These are phyloP conservation scores for Ceratobasidium sp. DNA, from an alignment of 1,284 basidiomycete genomes.

Conservation along the genomic window DNA sequence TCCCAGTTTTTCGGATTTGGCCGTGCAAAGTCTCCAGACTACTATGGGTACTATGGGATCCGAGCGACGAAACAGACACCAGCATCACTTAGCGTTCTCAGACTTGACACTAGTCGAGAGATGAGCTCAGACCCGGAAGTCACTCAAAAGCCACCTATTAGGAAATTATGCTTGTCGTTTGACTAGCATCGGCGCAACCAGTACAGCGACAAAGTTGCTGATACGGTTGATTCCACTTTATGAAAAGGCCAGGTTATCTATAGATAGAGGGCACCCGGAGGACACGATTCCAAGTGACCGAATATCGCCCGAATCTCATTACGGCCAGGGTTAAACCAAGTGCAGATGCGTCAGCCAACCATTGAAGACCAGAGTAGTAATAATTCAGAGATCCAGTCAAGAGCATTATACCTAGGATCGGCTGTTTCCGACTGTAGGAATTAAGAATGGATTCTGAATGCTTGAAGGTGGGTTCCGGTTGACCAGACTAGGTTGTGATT, in stretches of 20 bases:
- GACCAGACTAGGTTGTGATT: neutral
- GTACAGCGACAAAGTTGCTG: neutral
- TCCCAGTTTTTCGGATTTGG: too few relatives aligned
- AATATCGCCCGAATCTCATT: neutral
- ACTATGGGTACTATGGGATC: too few relatives aligned
- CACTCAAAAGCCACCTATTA: neutral
- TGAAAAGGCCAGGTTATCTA: neutral
- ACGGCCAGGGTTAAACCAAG: neutral
- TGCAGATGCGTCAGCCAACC: neutral
- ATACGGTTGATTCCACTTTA: neutral
- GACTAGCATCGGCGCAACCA: neutral
- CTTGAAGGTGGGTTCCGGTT: too few relatives aligned
- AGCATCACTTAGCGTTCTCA: too few relatives aligned
- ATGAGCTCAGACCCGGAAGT: neutral
- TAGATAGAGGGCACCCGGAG: neutral
- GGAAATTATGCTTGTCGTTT: neutral
- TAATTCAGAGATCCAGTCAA: too few relatives aligned
- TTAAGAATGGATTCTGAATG: too few relatives aligned
- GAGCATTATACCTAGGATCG: too few relatives aligned
- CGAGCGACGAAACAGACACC: too few relatives aligned
- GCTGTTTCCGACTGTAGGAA: too few relatives aligned
- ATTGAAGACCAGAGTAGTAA: too few relatives aligned
- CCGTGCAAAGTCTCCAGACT: too few relatives aligned
- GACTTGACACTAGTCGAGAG: too few relatives aligned
- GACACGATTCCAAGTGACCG: neutral